Evolutionary conservation across 2,329 filamentous ascomycete genomes (phyloP).

Genomic region (Fusarium coicis): DNA sequence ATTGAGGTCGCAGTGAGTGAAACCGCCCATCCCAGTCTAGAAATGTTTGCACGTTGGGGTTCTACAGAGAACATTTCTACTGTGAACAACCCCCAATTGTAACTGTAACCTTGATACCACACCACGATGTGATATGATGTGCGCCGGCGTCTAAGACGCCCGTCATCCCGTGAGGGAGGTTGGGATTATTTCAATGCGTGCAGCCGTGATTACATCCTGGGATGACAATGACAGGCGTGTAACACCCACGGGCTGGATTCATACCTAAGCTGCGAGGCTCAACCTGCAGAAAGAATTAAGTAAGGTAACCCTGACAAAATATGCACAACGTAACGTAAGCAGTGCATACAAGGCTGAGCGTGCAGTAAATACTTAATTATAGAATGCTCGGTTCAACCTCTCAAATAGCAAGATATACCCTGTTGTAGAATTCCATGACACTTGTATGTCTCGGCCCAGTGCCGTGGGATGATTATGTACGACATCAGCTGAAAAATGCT

Average conservation of each 20-base stretch:
- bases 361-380: slow-evolving; percentile 7
- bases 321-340: slow-evolving; percentile 30
- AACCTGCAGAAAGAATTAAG: slow-evolving; percentile 10
- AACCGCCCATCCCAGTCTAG: background rate
- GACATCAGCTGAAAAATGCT: background rate
- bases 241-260: slow-evolving; percentile 20
- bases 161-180: slow-evolving; percentile 3
- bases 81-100: background rate
- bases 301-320: background rate
- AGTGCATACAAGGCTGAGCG: slow-evolving; percentile 19
- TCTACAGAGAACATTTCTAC: background rate
- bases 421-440: background rate
- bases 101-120: slow-evolving; percentile 9
- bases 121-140: slow-evolving; percentile 6
- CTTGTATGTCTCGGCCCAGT: background rate
- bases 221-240: slow-evolving; percentile 27
- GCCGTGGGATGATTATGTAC: background rate
- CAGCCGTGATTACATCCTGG: slow-evolving; percentile 1
- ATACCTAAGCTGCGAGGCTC: slow-evolving; percentile 33
- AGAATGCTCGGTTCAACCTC: background rate
- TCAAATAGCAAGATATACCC: background rate
- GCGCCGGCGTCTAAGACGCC: slow-evolving; percentile 23
- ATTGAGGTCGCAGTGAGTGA: slow-evolving; percentile 14
- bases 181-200: slow-evolving; percentile 3
- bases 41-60: background rate